These are phyloP conservation scores for Pisolithus thermaeus DNA, from an alignment of 1,284 basidiomycete genomes.

Conservation along the genomic window DNA sequence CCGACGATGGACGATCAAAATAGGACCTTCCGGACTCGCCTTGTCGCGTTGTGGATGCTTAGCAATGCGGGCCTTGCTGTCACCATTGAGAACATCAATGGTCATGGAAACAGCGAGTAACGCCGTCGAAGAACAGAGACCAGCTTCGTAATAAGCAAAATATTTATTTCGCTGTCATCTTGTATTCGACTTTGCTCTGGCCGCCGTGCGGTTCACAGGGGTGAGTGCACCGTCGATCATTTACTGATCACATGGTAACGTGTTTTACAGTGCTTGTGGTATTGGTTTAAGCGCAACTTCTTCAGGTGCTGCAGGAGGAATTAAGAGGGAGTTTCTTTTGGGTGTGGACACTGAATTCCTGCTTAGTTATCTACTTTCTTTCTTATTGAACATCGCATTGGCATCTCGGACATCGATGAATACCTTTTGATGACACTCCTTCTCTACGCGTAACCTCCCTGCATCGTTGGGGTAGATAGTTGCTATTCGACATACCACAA, in stretches of 20 bases:
- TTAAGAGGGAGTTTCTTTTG: slow-evolving; percentile 30
- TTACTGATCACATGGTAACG: slow-evolving; percentile 10
- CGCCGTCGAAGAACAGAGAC: slow-evolving; percentile 37
- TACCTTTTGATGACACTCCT: slow-evolving; percentile 14
- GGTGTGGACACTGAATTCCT: slow-evolving; percentile 24
- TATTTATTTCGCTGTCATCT: slow-evolving; percentile 76
- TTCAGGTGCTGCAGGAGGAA: slow-evolving; percentile 78
- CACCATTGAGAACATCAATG: slow-evolving; percentile 82
- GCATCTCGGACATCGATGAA: slow-evolving; percentile 21
- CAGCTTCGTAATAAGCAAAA: slow-evolving; percentile 60
- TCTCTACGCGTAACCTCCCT: slow-evolving; percentile 13
- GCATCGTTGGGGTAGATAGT: slow-evolving; percentile 20
- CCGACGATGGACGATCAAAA: slow-evolving; percentile 90
- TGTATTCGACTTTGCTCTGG: slow-evolving; percentile 89
- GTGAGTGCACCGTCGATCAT: slow-evolving; percentile 44
- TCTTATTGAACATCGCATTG: slow-evolving; percentile 16
- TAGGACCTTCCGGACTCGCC: slow-evolving; percentile 89
- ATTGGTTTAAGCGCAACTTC: slow-evolving; percentile 78
- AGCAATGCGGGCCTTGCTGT: slow-evolving; percentile 76
- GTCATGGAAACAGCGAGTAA: slow-evolving; percentile 49
- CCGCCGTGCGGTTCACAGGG: slow-evolving; percentile 76
- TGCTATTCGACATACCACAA: slow-evolving; percentile 14
- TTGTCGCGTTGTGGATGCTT: slow-evolving; percentile 85
- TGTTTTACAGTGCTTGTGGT: slow-evolving; percentile 61
- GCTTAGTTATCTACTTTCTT: slow-evolving; percentile 29